These are phyloP conservation scores for Globisporangium cederbergense DNA, from an alignment of 352 stramenopile genomes.

Conservation along the genomic window DNA sequence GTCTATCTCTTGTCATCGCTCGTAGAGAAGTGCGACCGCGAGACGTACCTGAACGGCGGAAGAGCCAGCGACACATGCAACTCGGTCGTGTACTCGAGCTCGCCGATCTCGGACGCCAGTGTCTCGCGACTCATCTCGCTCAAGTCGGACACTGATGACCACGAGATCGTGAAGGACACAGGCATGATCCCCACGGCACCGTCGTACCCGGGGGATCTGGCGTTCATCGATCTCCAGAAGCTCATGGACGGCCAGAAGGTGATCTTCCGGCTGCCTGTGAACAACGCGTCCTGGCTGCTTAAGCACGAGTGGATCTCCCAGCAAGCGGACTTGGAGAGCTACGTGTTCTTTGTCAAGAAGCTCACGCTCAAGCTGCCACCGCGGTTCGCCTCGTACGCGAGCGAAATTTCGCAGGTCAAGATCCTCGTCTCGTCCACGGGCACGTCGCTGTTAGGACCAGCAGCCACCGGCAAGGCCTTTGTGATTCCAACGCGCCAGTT, in stretches of 20 bases:
- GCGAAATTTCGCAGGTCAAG: neutral
- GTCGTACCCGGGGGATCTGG: conserved; percentile 1
- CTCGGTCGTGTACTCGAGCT: neutral
- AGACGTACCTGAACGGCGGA: neutral
- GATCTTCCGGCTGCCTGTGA: neutral
- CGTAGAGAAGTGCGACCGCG: conserved; percentile 3
- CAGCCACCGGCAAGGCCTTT: neutral
- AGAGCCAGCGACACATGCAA: conserved; percentile 3
- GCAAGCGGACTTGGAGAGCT: neutral
- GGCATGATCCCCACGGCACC: neutral
- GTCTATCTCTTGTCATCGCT: neutral
- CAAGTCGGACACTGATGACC: neutral
- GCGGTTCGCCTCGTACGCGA: neutral
- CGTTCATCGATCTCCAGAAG: conserved; percentile 4
- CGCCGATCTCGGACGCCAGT: neutral
- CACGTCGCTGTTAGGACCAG: neutral
- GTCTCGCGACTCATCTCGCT: conserved; percentile 1
- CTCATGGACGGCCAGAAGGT: conserved; percentile 4
- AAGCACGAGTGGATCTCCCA: conserved; percentile 1
- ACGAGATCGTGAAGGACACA: neutral
- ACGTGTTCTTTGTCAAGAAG: conserved; percentile 7
- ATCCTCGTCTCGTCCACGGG: neutral
- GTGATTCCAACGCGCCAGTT: conserved; percentile 4
- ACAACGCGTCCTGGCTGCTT: conserved; percentile 2
- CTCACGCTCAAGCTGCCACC: conserved; percentile 2